A percentile compares a stretch with the other conserved stretches of the same genome.
Evolutionary conservation across 805 yeast species (phyloP).

Genomic region (Osmozyma mogii): DNA sequence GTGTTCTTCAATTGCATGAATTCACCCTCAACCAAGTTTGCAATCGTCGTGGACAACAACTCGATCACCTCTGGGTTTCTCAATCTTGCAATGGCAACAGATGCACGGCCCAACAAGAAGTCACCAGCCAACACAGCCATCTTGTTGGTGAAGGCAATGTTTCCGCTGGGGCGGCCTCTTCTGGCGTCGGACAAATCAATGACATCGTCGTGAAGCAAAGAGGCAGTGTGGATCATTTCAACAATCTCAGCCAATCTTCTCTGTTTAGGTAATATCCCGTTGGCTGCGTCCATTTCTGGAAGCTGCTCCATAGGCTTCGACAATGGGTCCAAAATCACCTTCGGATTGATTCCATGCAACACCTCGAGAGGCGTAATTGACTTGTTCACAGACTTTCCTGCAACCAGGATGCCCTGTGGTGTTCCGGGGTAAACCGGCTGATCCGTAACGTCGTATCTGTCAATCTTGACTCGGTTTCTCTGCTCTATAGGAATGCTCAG

Average conservation of each 20-base stretch:
- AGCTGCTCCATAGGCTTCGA: conserved; percentile 69
- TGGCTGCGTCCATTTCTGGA: conserved; percentile 48
- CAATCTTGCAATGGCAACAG: conserved; percentile 87
- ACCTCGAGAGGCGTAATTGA: conserved; percentile 75
- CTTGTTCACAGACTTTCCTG: conserved; percentile 52
- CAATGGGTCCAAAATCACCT: conserved; percentile 71
- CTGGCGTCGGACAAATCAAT: conserved; percentile 85
- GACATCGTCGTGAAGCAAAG: conserved; percentile 92
- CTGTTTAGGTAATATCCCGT: conserved; percentile 90
- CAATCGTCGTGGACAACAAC: conserved; percentile 89
- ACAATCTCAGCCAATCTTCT: conserved; percentile 94
- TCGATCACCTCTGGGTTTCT: conserved; percentile 98
- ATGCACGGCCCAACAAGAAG: conserved; percentile 89
- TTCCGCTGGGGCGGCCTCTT: conserved; percentile 86
- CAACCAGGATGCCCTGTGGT: conserved; percentile 44
- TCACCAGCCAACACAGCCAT: conserved; percentile 98
- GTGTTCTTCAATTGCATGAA: conserved; percentile 97
- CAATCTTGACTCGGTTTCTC: conserved; percentile 58
- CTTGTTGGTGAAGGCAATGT: conserved; percentile 89
- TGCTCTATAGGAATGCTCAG: conserved; percentile 62
- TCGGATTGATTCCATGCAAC: conserved; percentile 87
- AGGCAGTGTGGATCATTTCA: conserved; percentile 97
- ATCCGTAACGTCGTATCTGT: conserved; percentile 54
- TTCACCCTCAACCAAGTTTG: conserved; percentile 96
- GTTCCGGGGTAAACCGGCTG: conserved; percentile 58